Percentiles rank a stretch among this genome's conserved stretches.
phyloP scores from a whole-genome alignment of 192 early-diverging fungal species.

The Backusella luteola region DNA sequence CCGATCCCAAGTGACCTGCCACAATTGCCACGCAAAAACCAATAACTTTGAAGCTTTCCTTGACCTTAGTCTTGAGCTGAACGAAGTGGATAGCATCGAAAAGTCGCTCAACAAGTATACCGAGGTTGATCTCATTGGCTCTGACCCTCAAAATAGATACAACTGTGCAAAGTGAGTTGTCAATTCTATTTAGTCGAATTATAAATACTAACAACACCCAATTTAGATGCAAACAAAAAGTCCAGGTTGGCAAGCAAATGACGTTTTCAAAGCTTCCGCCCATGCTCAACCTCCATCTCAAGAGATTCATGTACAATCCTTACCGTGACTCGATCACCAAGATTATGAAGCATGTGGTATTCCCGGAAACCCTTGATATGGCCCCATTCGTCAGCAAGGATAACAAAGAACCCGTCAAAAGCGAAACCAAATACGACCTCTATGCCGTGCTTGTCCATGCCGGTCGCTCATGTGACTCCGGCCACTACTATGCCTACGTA shows the following conservation, averaged over 20 bases:
- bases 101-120: constrained; percentile 72
- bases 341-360: constrained; percentile 62
- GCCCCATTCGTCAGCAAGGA: constrained; percentile 54
- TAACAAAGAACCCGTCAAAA: constrained; percentile 10
- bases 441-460: constrained; percentile 82
- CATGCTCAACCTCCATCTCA: constrained; percentile 77
- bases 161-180: constrained; percentile 65
- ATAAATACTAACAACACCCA: not conserved
- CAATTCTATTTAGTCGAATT: not conserved
- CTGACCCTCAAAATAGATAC: constrained; percentile 61
- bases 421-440: constrained; percentile 54
- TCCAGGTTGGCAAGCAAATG: constrained; percentile 80
- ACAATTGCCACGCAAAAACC: constrained; percentile 67
- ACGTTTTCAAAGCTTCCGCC: constrained; percentile 71
- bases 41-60: constrained; percentile 76
- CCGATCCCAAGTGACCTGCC: constrained; percentile 76
- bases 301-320: constrained; percentile 71
- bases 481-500: constrained; percentile 87
- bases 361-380: constrained; percentile 63
- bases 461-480: constrained; percentile 70
- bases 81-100: constrained; percentile 57
- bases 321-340: constrained; percentile 56
- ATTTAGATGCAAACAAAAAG: constrained; percentile 63
- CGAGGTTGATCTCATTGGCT: constrained; percentile 60
- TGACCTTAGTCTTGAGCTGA: constrained; percentile 79